Base-by-base conservation (phyloP, 768 basidiomycete species). In the Panus rudis region DNA sequence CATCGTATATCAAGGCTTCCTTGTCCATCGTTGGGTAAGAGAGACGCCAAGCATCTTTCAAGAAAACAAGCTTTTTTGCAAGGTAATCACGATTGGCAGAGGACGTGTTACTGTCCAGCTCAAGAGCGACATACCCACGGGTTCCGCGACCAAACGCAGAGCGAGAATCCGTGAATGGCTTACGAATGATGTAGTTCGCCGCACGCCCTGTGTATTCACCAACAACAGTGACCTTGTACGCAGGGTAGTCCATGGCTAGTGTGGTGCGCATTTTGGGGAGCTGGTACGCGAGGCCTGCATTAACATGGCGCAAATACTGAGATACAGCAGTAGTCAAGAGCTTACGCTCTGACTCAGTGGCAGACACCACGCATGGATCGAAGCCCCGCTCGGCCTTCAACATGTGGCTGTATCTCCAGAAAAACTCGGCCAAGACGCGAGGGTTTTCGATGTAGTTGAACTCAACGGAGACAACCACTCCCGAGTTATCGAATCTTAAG, bases 401-500 rank as follows among this genome's bases (percentile, higher is more conserved):
- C 1, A 52, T 32, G 14, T 51, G 41, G 11, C 49, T 30, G 43
- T 62, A 65, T 3, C 55, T 54, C 54, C 56, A 60, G 6, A 67
- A 39, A 41, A 65, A 67, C 4, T 59, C 50, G 11, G 54, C 46
- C 1, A 69, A 48, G 1, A 45, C 17, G 10, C 47, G 27, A 8
- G 52, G 49, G 0, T 59, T 16, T 4, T 47, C 10, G 5, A 41
- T 37, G 22, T 56, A 54, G 35, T 59, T 43, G 52, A 68, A 64
- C 0, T 38, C n/a, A 20, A 47, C 44, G 0, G 64, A 50, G 6
- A 64, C 61, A 12, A 67, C 48, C 0, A 48, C 52, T 5, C 63
- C 67, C 2, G 61, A 47, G 3, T 64, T 55, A 41, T 69, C 67
- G 48, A 56, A 55, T 3, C 58, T 53, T n/a, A 69, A 49, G 26